Percentiles rank a stretch among this genome's conserved stretches.
These are phyloP conservation scores for Eutypa lata DNA, from an alignment of 2,329 filamentous ascomycete species.

Conservation along the genomic window DNA sequence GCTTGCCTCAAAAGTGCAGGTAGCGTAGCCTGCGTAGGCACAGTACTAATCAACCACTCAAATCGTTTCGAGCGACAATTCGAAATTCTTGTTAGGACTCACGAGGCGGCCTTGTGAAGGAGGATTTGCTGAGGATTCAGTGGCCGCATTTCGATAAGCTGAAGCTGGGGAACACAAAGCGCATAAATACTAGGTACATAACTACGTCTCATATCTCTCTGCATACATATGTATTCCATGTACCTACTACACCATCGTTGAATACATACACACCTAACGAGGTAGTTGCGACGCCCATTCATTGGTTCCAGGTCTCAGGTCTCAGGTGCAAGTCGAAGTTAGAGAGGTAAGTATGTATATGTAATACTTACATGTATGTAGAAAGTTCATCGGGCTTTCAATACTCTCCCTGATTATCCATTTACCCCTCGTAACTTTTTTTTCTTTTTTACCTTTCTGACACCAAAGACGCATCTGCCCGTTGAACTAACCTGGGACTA, in stretches of 20 bases:
- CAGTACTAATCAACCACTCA: slow-evolving; percentile 32
- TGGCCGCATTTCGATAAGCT: not conserved
- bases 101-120: slow-evolving; percentile 16
- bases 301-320: too few relatives aligned
- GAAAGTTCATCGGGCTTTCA: too few relatives aligned
- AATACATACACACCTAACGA: too few relatives aligned
- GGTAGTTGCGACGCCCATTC: too few relatives aligned
- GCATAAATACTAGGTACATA: not conserved
- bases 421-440: too few relatives aligned
- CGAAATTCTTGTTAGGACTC: slow-evolving; percentile 17
- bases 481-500: not conserved
- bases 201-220: too few relatives aligned
- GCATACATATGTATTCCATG: not conserved
- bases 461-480: not conserved
- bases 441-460: too few relatives aligned
- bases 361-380: too few relatives aligned
- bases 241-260: too few relatives aligned
- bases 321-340: too few relatives aligned
- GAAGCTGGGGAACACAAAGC: not conserved
- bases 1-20: not conserved
- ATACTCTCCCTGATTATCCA: too few relatives aligned
- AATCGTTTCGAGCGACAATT: slow-evolving; percentile 28
- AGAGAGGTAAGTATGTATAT: too few relatives aligned
- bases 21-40: slow-evolving; percentile 23
- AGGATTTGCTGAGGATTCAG: not conserved